Evolutionary conservation across 2,329 filamentous ascomycete species (phyloP).

Genomic region (Mariannaea elegans): DNA sequence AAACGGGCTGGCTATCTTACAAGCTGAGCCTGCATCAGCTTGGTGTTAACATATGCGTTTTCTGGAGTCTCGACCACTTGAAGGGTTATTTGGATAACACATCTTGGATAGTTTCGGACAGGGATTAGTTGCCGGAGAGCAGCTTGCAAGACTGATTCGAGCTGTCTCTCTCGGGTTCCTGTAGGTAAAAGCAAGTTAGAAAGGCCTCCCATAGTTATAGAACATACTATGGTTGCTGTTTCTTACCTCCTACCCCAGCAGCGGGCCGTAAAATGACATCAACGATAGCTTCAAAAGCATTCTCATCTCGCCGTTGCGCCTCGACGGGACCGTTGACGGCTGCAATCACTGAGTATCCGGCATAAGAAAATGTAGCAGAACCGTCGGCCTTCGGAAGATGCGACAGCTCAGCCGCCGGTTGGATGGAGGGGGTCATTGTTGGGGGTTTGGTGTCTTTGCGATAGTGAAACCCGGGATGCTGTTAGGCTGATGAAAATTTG

Average conservation of each 20-base stretch:
- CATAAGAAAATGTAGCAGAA: slow-evolving; percentile 78
- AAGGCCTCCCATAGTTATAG: slow-evolving; percentile 10
- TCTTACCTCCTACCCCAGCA: slow-evolving; percentile 80
- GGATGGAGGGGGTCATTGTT: slow-evolving; percentile 55
- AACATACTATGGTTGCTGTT: not conserved
- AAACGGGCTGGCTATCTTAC: slow-evolving; percentile 53
- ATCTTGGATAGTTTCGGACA: slow-evolving; percentile 78
- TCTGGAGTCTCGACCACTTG: slow-evolving; percentile 77
- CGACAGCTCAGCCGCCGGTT: slow-evolving; percentile 63
- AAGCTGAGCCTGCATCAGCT: slow-evolving; percentile 66
- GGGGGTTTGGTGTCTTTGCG: not conserved
- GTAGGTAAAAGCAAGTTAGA: slow-evolving; percentile 33
- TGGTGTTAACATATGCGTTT: slow-evolving; percentile 70
- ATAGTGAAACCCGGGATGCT: not conserved
- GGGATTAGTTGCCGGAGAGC: slow-evolving; percentile 79
- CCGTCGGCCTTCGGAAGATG: slow-evolving; percentile 78
- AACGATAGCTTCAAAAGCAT: slow-evolving; percentile 88
- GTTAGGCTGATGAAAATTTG: slow-evolving; percentile 22
- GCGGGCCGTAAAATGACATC: slow-evolving; percentile 91
- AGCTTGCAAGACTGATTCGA: slow-evolving; percentile 79
- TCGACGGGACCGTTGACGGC: slow-evolving; percentile 95
- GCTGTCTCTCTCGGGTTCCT: slow-evolving; percentile 80
- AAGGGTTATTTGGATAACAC: slow-evolving; percentile 82
- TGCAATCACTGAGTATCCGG: slow-evolving; percentile 82
- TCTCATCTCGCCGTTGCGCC: slow-evolving; percentile 86